Evolutionary conservation across 2,329 filamentous ascomycete genomes (phyloP).

Genomic region (Trichoderma pleuroti): DNA sequence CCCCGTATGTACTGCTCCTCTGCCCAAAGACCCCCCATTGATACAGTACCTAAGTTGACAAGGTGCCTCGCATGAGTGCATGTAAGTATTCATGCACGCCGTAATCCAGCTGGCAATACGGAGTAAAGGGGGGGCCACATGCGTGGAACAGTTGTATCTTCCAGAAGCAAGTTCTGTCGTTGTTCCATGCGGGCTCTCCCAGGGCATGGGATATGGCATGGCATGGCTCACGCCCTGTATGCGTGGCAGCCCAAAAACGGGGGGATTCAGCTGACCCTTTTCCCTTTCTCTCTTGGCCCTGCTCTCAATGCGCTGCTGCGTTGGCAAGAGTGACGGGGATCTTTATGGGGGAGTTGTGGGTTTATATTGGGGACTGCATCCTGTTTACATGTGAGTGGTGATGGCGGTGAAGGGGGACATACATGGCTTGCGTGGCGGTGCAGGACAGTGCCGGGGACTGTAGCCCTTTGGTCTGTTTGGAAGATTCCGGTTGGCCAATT

Average conservation of each 20-base stretch:
- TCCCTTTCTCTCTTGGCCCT: background rate
- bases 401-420: slow-evolving; percentile 1
- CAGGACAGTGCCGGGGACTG: background rate
- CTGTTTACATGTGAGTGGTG: background rate
- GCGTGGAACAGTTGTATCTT: background rate
- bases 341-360: background rate
- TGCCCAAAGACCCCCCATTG: background rate
- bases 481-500: background rate
- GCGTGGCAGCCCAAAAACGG: background rate
- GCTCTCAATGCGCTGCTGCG: slow-evolving; percentile 2
- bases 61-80: background rate
- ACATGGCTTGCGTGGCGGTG: background rate
- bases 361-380: background rate
- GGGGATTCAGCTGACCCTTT: background rate
- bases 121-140: background rate
- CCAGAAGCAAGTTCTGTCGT: slow-evolving; percentile 11
- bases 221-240: background rate
- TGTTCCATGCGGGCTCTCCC: slow-evolving; percentile 8
- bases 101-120: background rate
- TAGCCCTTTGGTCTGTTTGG: background rate
- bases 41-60: background rate
- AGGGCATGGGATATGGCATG: background rate
- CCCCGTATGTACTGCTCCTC: background rate
- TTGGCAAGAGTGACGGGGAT: slow-evolving; percentile 2
- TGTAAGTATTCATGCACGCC: slow-evolving; percentile 3